Evolutionary conservation across 139 green algal genomes (phyloP).

Genomic region (Ulvella scutata): DNA sequence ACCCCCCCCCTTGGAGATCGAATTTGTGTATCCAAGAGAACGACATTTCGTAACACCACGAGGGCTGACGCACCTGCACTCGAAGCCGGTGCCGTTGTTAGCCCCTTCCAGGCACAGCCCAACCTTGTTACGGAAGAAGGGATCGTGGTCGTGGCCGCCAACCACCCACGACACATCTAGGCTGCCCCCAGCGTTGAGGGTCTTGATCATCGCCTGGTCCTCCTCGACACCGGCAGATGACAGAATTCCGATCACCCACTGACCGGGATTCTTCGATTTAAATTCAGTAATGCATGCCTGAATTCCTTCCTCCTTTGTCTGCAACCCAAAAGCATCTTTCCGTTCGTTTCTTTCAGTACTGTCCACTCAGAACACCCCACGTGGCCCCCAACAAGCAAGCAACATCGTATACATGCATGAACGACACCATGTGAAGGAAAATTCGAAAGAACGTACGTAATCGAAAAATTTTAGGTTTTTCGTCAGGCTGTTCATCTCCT

Average conservation of each 20-base stretch:
- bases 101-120: background rate
- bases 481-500: background rate
- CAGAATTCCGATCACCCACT: background rate
- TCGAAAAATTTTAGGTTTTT: background rate
- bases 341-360: no score
- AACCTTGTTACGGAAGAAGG: background rate
- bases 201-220: background rate
- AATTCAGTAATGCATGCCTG: background rate
- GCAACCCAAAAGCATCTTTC: background rate
- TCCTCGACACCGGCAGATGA: background rate
- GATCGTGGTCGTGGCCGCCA: background rate
- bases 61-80: background rate
- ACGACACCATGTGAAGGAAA: no score
- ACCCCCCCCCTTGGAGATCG: no score
- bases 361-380: no score
- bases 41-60: no score
- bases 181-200: background rate
- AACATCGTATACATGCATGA: no score
- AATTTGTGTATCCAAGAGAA: no score
- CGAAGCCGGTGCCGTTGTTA: background rate
- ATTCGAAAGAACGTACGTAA: background rate
- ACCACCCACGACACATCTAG: background rate
- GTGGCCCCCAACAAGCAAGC: no score
- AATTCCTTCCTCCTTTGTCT: background rate
- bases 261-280: background rate